A percentile compares a stretch with the other conserved stretches of the same genome.
These are phyloP conservation scores for Myriangium duriaei DNA, from an alignment of 2,329 filamentous ascomycete genomes.

Conservation along the genomic window DNA sequence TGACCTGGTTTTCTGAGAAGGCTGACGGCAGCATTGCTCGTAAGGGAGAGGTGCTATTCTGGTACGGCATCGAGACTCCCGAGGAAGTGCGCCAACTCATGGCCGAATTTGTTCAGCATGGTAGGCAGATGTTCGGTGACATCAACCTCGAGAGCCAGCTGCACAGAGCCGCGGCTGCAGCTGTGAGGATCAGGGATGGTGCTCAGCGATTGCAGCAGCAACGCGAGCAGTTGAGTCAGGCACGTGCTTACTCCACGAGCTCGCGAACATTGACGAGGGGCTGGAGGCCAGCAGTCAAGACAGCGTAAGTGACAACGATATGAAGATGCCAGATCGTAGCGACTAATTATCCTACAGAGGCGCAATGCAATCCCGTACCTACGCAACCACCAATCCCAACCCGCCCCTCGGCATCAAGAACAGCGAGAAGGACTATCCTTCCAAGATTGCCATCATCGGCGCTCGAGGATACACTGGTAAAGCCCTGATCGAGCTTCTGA, in stretches of 20 bases:
- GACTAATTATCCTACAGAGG: constrained; percentile 12
- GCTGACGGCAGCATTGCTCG: constrained; percentile 81
- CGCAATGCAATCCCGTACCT: constrained; percentile 30
- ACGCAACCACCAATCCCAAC: constrained; percentile 69
- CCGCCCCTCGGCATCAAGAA: constrained; percentile 83
- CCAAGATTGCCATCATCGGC: constrained; percentile 76
- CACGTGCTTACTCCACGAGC: constrained; percentile 55
- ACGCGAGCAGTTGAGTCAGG: constrained; percentile 30
- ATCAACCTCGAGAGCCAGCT: constrained; percentile 80
- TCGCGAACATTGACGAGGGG: constrained; percentile 16
- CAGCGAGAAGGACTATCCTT: constrained; percentile 64
- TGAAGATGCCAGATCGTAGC: background rate
- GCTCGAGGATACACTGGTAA: constrained; percentile 91
- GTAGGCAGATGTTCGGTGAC: constrained; percentile 76
- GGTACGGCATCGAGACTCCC: constrained; percentile 77
- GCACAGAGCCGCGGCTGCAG: constrained; percentile 61
- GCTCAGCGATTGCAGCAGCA: constrained; percentile 30
- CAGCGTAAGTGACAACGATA: background rate
- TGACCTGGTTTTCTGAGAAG: constrained; percentile 98
- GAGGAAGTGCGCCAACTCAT: constrained; percentile 75
- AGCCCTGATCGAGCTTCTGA: constrained; percentile 75
- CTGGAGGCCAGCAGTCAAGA: constrained; percentile 1
- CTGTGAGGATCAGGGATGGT: constrained; percentile 44
- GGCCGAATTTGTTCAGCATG: constrained; percentile 71
- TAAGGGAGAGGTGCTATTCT: constrained; percentile 78